Evolutionary conservation across 768 basidiomycete species (phyloP).

Genomic region (Macrolepiota dolichaula): DNA sequence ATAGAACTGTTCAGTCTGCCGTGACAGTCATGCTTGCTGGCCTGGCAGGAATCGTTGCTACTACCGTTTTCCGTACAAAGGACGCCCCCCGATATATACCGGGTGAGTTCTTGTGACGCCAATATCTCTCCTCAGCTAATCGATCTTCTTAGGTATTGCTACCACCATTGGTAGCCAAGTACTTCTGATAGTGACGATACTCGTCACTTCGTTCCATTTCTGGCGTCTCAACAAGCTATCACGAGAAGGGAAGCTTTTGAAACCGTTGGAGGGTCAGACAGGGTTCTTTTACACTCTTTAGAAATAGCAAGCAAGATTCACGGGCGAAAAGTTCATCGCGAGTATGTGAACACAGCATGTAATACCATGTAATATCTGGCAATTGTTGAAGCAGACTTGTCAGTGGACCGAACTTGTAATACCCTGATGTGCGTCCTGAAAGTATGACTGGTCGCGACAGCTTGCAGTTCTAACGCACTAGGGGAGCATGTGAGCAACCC

Average conservation of each 20-base stretch:
- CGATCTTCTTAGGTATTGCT: constrained; percentile 4
- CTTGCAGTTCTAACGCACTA: too few relatives aligned
- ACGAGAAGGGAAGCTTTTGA: constrained; percentile 7
- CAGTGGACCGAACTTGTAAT: too few relatives aligned
- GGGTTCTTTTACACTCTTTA: constrained; percentile 13
- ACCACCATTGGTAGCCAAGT: constrained; percentile 4
- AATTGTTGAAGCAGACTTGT: too few relatives aligned
- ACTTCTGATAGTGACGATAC: constrained; percentile 8
- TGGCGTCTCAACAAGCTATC: constrained; percentile 19
- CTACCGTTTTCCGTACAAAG: constrained; percentile 8
- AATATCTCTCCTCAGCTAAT: background rate
- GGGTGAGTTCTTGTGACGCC: constrained; percentile 19
- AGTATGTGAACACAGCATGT: background rate
- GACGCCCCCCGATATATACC: constrained; percentile 10
- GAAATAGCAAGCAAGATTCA: background rate
- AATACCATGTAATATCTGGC: background rate
- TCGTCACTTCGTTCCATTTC: constrained; percentile 8
- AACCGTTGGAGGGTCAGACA: constrained; percentile 11
- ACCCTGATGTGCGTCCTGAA: too few relatives aligned
- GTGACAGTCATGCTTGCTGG: constrained; percentile 8
- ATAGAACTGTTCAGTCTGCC: constrained; percentile 17
- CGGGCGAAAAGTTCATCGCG: background rate
- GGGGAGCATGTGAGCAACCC: too few relatives aligned
- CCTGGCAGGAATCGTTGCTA: constrained; percentile 9
- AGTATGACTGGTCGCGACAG: too few relatives aligned